phyloP scores from a whole-genome alignment of 495 filamentous ascomycete genomes.

The Neurospora sp. region DNA sequence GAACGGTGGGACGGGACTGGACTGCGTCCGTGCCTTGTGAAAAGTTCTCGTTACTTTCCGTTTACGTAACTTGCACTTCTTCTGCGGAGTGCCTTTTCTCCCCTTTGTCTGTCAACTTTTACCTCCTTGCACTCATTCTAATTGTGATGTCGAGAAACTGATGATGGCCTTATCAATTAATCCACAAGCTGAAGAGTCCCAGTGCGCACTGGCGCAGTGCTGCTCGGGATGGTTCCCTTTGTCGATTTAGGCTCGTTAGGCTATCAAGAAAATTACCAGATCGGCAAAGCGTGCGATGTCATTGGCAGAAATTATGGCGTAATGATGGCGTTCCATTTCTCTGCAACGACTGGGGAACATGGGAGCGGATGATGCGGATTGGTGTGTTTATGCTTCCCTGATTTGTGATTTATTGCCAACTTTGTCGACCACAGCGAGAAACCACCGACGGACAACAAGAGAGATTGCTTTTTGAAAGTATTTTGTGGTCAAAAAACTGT shows the following conservation, averaged over 20 bases:
- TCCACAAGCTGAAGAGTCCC: not conserved
- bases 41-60: not conserved
- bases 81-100: not conserved
- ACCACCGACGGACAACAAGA: not conserved
- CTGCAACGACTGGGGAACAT: not conserved
- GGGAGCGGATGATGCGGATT: not conserved
- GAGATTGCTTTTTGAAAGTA: not conserved
- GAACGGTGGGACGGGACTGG: not conserved
- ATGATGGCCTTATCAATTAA: not conserved
- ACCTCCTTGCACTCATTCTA: not conserved
- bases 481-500: not conserved
- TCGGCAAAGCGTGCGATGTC: not conserved
- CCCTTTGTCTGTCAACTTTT: not conserved
- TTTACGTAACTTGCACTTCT: not conserved
- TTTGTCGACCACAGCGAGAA: not conserved
- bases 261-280: not conserved
- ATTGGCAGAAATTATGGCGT: not conserved
- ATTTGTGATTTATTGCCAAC: not conserved
- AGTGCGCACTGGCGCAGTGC: not conserved
- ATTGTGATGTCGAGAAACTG: not conserved
- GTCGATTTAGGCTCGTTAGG: not conserved
- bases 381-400: not conserved
- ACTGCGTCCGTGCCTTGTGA: not conserved
- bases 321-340: not conserved
- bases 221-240: not conserved